Base-by-base conservation (phyloP, 169 alveolate genomes). In the Amoebophrya sp. region DNA sequence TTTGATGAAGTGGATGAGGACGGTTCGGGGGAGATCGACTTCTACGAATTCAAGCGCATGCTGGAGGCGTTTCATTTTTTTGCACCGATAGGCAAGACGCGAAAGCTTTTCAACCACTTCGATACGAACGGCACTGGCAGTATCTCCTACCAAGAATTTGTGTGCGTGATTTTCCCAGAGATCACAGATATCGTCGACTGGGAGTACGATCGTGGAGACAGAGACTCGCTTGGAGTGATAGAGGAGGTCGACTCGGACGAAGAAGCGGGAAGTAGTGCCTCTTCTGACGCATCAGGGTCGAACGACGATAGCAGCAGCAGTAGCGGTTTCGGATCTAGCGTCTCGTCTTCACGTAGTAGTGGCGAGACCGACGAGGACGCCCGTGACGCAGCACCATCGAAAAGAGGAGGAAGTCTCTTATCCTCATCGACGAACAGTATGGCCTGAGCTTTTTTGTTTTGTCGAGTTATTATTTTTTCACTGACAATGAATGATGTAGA, bases 1-100 rank as follows among this genome's bases (percentile, higher is more conserved):
- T 65, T 65, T 26, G 83, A 65, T 36, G 83, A 65, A 36, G 83
- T 65, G 83, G 83, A 65, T 26, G 83, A 65, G 83, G 83, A 65
- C 83, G 12, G 12, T 29, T 12, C 36, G 2, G 83, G 83, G 33
- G 83, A 65, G 83, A 65, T 65, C 83, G 83, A 65, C 26, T 65
- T 65, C 83, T 65, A 65, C 83, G 83, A 65, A 36, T 65, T 65
- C 83, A 65, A 65, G 83, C 83, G 83, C 83, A 65, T 65, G 83
- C 83, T 65, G 33, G 83, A 65, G 26, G 83, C 83, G 36, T 65
- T 65, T 36, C 83, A 65, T 36, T 65, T 65, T 36, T 65, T 65
- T 36, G 83, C 83, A 36, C 83, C 83, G 83, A 65, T 65, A 29
- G 83, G 83, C 33, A 65, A 65, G n/a, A 65, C 83, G 83, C 2